These are phyloP conservation scores for Mortierella hygrophila DNA, from an alignment of 192 early-diverging fungal genomes.

Conservation along the genomic window DNA sequence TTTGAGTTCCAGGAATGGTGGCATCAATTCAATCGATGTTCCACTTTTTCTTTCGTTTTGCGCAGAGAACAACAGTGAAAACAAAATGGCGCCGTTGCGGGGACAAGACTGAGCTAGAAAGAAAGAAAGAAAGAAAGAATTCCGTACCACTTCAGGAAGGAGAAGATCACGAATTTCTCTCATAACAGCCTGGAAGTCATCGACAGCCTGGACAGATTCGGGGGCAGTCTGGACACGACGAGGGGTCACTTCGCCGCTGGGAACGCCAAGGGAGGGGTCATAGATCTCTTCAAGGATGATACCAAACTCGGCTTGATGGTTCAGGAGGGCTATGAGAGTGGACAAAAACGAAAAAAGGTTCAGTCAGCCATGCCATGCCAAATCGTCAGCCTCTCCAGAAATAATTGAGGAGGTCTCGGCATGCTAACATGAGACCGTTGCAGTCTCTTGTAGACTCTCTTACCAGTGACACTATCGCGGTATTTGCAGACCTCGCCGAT, in stretches of 20 bases:
- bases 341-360: neutral
- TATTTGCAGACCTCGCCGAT: slow-evolving; percentile 44
- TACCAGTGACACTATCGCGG: slow-evolving; percentile 53
- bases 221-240: slow-evolving; percentile 52
- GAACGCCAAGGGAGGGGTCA: slow-evolving; percentile 40
- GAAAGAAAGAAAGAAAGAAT: neutral
- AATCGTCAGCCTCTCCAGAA: neutral
- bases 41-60: neutral
- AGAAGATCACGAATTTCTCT: slow-evolving; percentile 53
- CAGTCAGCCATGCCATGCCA: neutral
- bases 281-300: slow-evolving; percentile 55
- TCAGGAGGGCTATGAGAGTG: slow-evolving; percentile 35
- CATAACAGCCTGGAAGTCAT: slow-evolving; percentile 53
- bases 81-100: neutral
- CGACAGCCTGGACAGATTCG: slow-evolving; percentile 50
- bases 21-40: neutral
- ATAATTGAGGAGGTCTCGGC: neutral
- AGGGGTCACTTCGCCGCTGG: slow-evolving; percentile 41
- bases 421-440: neutral
- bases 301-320: slow-evolving; percentile 55
- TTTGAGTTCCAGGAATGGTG: slow-evolving; percentile 4
- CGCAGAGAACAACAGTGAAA: neutral
- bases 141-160: slow-evolving; percentile 54
- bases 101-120: neutral
- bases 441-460: neutral